Evolutionary conservation across 1,284 basidiomycete genomes (phyloP).

Genomic region (Cryptococcus sp.): DNA sequence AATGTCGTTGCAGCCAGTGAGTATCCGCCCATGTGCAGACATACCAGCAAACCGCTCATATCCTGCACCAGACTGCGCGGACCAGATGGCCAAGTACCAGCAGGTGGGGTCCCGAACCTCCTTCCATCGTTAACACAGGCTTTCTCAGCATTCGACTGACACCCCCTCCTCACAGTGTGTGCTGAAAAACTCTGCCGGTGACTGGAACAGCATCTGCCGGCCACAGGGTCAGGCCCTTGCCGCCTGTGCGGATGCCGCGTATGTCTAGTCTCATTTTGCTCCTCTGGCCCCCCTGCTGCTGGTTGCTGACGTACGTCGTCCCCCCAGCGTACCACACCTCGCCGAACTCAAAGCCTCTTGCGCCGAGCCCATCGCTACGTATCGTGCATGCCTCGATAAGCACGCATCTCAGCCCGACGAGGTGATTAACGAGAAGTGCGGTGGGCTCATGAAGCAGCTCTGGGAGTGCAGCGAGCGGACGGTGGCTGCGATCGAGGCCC

Average conservation of each 20-base stretch:
- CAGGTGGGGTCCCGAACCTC: slow-evolving; percentile 22
- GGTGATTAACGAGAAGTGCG: slow-evolving; percentile 32
- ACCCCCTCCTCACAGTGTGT: slow-evolving; percentile 34
- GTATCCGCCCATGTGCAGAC: slow-evolving; percentile 8
- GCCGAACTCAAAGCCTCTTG: slow-evolving; percentile 41
- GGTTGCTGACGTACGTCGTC: background rate
- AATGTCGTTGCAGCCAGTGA: slow-evolving; percentile 48
- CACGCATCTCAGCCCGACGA: slow-evolving; percentile 31
- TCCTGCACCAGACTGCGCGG: slow-evolving; percentile 36
- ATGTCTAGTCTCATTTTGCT: slow-evolving; percentile 1
- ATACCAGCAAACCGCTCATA: background rate
- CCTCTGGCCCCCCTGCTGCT: background rate
- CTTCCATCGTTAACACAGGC: background rate
- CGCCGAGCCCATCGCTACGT: slow-evolving; percentile 31
- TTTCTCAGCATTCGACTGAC: background rate
- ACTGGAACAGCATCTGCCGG: slow-evolving; percentile 43
- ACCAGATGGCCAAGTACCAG: slow-evolving; percentile 48
- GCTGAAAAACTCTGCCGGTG: slow-evolving; percentile 36
- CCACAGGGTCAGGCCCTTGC: slow-evolving; percentile 38
- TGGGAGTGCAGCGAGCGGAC: slow-evolving; percentile 46
- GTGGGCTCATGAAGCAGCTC: slow-evolving; percentile 33
- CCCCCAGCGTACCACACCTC: slow-evolving; percentile 41
- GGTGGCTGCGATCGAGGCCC: slow-evolving; percentile 25
- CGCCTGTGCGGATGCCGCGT: slow-evolving; percentile 45
- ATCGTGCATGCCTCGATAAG: slow-evolving; percentile 41